These are phyloP conservation scores for Pseudocercospora fuligena DNA, from an alignment of 2,329 filamentous ascomycete species.

Conservation along the genomic window DNA sequence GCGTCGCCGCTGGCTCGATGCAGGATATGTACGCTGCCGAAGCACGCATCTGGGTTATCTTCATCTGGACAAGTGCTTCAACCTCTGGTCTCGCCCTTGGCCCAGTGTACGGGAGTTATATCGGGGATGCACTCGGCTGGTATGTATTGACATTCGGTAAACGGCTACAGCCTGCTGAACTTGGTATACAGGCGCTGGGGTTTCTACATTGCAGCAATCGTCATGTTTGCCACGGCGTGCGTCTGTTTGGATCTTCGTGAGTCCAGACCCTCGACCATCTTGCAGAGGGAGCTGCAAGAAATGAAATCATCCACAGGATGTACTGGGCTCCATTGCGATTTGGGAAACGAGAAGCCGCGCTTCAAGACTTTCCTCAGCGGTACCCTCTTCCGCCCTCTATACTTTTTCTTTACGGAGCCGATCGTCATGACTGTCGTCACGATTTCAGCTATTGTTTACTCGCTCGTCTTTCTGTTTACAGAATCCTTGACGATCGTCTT, in stretches of 20 bases:
- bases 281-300: no score
- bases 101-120: slow-evolving; percentile 51
- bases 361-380: slow-evolving; percentile 43
- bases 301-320: slow-evolving; percentile 32
- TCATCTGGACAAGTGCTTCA: slow-evolving; percentile 52
- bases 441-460: slow-evolving; percentile 25
- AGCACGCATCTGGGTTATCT: slow-evolving; percentile 40
- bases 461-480: no score
- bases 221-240: no score
- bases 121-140: slow-evolving; percentile 47
- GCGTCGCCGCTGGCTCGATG: slow-evolving; percentile 54
- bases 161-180: no score
- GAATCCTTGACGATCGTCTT: no score
- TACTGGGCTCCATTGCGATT: no score
- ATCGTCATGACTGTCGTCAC: slow-evolving; percentile 51
- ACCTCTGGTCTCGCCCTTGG: slow-evolving; percentile 51
- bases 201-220: no score
- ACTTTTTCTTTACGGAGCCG: slow-evolving; percentile 52
- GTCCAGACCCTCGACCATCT: no score
- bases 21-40: slow-evolving; percentile 55
- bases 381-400: slow-evolving; percentile 48
- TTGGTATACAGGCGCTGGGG: no score
- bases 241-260: no score
- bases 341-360: no score
- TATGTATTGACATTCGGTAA: no score